Conservation (phyloP, 306 rosid species). For the Lathyrus sativus region DNA sequence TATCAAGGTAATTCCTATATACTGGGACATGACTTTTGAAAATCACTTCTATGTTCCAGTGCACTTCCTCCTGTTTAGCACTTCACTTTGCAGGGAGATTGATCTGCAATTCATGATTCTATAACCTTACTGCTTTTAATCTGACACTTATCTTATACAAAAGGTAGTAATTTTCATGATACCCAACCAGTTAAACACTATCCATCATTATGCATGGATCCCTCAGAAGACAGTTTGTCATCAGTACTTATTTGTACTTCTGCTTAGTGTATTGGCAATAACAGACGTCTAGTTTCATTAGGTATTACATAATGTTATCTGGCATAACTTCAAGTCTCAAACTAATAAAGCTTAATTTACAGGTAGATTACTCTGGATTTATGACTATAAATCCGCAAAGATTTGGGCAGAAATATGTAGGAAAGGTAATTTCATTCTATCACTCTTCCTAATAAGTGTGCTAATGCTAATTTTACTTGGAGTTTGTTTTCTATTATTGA, state of each 20-base stretch:
- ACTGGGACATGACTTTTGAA: conserved; percentile 12
- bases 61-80: conserved; percentile 28
- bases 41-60: conserved; percentile 8
- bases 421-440: conserved; percentile 68
- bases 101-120: conserved; percentile 24
- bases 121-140: conserved; percentile 31
- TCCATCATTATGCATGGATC: conserved; percentile 20
- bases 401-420: conserved; percentile 99
- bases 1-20: conserved; percentile 66
- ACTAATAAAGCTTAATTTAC: conserved; percentile 42
- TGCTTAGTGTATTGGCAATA: conserved; percentile 27
- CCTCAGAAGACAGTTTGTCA: conserved; percentile 24
- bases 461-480: conserved; percentile 35
- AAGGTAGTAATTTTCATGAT: conserved; percentile 29
- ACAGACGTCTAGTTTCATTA: conserved; percentile 18
- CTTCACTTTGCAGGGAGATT: conserved; percentile 19
- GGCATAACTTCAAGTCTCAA: conserved; percentile 18
- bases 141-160: conserved; percentile 19
- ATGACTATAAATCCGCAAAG: conserved; percentile 98
- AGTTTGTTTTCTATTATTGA: conserved; percentile 40
- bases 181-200: conserved; percentile 21
- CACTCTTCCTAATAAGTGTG: conserved; percentile 39
- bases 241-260: conserved; percentile 18
- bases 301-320: conserved; percentile 34
- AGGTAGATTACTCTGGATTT: conserved; percentile 99